These are phyloP conservation scores for Tulasnella sp. DNA, from an alignment of 768 basidiomycete species.

Conservation along the genomic window DNA sequence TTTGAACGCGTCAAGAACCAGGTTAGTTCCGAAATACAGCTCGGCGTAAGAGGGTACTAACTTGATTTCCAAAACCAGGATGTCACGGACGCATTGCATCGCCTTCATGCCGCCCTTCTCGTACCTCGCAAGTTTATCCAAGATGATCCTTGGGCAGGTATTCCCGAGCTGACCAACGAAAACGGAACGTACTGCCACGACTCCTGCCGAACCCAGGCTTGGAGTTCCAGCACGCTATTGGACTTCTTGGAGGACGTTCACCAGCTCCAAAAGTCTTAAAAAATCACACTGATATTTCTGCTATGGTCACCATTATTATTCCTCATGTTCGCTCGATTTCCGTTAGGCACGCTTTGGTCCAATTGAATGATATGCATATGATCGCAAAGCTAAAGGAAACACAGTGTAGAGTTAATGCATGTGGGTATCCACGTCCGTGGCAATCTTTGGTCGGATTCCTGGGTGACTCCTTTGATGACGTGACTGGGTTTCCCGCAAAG, in stretches of 20 bases:
- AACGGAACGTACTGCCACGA: slow-evolving; percentile 77
- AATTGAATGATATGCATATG: slow-evolving; percentile 12
- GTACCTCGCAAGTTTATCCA: slow-evolving; percentile 64
- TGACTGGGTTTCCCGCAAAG: neutral
- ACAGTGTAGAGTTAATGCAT: neutral
- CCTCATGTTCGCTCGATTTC: neutral
- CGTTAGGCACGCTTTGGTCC: neutral
- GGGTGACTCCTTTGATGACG: neutral
- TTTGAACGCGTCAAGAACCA: slow-evolving; percentile 76
- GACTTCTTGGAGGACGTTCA: slow-evolving; percentile 80
- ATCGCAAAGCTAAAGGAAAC: neutral
- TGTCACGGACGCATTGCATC: slow-evolving; percentile 61
- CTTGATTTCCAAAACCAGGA: slow-evolving; percentile 41
- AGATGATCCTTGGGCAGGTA: slow-evolving; percentile 80
- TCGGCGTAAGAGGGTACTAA: neutral
- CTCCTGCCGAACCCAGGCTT: slow-evolving; percentile 91
- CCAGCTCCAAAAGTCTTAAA: slow-evolving; percentile 25
- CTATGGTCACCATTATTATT: neutral
- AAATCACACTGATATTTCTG: neutral
- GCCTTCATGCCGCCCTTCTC: slow-evolving; percentile 66
- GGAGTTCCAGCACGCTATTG: slow-evolving; percentile 87
- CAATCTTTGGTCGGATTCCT: neutral
- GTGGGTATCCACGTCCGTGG: neutral
- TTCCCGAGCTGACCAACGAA: slow-evolving; percentile 88
- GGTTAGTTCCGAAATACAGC: slow-evolving; percentile 26